phyloP scores from a whole-genome alignment of 2,329 filamentous ascomycete species.

The Trichoderma sp. region DNA sequence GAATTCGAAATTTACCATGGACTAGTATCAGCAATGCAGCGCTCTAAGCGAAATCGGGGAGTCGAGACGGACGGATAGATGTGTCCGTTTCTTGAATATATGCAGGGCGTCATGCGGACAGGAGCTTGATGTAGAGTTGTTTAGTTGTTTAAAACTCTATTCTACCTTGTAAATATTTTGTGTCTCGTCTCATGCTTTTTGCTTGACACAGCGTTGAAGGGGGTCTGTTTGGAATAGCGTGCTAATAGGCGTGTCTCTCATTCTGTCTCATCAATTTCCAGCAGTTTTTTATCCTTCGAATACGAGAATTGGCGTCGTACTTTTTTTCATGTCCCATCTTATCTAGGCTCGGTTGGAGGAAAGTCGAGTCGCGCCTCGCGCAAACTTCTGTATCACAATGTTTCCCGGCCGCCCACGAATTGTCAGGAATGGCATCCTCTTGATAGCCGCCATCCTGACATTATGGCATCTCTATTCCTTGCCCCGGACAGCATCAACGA shows the following conservation, averaged over 20 bases:
- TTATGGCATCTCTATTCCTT: background rate
- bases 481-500: background rate
- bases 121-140: background rate
- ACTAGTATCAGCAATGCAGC: background rate
- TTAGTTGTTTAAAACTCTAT: background rate
- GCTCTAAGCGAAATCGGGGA: background rate
- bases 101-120: background rate
- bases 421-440: conserved; percentile 8
- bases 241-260: background rate
- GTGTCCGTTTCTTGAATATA: background rate
- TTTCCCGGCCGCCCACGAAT: conserved; percentile 16
- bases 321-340: background rate
- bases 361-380: background rate
- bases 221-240: background rate
- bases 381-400: background rate
- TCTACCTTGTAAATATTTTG: background rate
- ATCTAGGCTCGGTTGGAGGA: background rate
- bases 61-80: background rate
- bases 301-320: background rate
- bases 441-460: background rate
- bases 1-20: background rate
- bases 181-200: background rate
- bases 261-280: background rate
- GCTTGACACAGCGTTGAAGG: background rate
- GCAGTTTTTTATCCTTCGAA: background rate